Evolutionary conservation across 768 basidiomycete genomes (phyloP).

Genomic region (Russula sp.): DNA sequence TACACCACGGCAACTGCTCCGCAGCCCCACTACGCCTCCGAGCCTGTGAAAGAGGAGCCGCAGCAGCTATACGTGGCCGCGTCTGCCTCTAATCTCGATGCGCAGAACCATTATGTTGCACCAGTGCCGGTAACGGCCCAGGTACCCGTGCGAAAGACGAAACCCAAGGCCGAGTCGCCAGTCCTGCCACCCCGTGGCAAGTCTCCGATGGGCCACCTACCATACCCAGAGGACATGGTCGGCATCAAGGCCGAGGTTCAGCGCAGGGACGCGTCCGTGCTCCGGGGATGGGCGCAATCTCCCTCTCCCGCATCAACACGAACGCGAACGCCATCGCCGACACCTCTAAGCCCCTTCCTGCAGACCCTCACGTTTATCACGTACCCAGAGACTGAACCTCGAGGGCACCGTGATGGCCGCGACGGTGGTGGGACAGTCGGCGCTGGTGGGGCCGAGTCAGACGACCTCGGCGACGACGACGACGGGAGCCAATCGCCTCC

Average conservation of each 20-base stretch:
- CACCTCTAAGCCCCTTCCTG: slow-evolving; percentile 6
- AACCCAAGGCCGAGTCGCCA: background rate
- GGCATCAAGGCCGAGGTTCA: background rate
- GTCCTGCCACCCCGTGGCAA: background rate
- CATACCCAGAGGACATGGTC: slow-evolving; percentile 24
- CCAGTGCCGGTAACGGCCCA: background rate
- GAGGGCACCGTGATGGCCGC: slow-evolving; percentile 5
- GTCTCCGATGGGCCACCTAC: slow-evolving; percentile 29
- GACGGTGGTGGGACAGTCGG: slow-evolving; percentile 9
- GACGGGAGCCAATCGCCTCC: slow-evolving; percentile 25
- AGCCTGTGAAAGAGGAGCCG: background rate
- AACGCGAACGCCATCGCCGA: background rate
- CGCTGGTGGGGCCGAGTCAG: slow-evolving; percentile 2
- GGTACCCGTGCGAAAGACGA: background rate
- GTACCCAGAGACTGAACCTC: slow-evolving; percentile 22
- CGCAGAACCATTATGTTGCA: slow-evolving; percentile 4
- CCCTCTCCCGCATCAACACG: slow-evolving; percentile 16
- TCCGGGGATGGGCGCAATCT: background rate
- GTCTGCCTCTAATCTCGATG: background rate
- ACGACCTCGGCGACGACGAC: slow-evolving; percentile 14
- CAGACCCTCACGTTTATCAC: slow-evolving; percentile 24
- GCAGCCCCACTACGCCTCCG: background rate
- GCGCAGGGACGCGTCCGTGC: slow-evolving; percentile 3
- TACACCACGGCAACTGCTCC: background rate
- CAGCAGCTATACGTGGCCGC: background rate